Evolutionary conservation across 345 rosid genomes (phyloP), one percentile per base, ranked within the genome.

Genomic region (Triadica sebifera): DNA sequence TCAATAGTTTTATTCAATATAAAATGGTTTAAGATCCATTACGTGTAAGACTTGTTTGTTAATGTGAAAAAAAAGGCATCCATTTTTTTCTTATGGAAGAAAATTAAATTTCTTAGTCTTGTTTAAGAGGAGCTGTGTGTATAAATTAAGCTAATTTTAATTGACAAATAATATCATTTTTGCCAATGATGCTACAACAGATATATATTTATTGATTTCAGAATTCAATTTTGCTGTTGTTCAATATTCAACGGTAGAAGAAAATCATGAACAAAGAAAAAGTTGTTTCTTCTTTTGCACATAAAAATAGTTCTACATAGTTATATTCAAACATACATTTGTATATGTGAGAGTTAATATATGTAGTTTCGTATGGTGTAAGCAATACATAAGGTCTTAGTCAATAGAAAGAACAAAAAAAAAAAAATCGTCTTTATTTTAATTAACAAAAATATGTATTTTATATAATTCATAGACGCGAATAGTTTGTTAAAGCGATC

Each of bases 391-490:
- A 20, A 55, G 34, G 64, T 70, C 37, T 70, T 37, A 11, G 56
- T 61, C 43, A 61, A 34, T 16, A 49, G 75, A 75, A 64, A 41
- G 70, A 34, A 39, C 13, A 20, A n/a, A n/a, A n/a, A n/a, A n/a
- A n/a, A n/a, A n/a, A n/a, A n/a, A n/a, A n/a, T n/a, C n/a, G n/a
- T n/a, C n/a, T n/a, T n/a, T n/a, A n/a, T n/a, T n/a, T n/a, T n/a
- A n/a, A n/a, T n/a, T n/a, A n/a, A n/a, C n/a, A n/a, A n/a, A n/a
- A n/a, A n/a, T n/a, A n/a, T n/a, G n/a, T n/a, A n/a, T n/a, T n/a
- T n/a, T n/a, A n/a, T n/a, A n/a, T n/a, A n/a, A n/a, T n/a, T n/a
- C n/a, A n/a, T n/a, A n/a, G n/a, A n/a, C n/a, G n/a, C n/a, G n/a
- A n/a, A n/a, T n/a, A n/a, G n/a, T n/a, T n/a, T n/a, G n/a, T n/a